Evolutionary conservation across 305 asterid species (phyloP).

Genomic region (Lippia alba): DNA sequence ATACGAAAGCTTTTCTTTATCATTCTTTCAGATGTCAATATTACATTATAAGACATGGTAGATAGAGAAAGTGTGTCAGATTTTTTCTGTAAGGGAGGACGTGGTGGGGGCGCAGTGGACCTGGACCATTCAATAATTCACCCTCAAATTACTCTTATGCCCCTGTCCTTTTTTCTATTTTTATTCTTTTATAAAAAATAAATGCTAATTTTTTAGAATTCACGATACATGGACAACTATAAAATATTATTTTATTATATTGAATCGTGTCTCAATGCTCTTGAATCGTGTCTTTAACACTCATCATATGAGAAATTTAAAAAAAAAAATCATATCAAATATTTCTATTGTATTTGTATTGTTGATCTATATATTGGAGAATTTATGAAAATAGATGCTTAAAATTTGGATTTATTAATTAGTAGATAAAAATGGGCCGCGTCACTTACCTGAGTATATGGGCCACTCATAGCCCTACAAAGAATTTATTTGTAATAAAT

Average conservation of each 20-base stretch:
- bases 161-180: background rate
- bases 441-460: background rate
- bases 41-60: slow-evolving; percentile 3
- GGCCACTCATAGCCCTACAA: slow-evolving; percentile 28
- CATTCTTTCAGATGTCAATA: slow-evolving; percentile 12
- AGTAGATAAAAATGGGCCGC: background rate
- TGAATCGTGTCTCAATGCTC: no score
- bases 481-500: background rate
- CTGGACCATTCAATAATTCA: slow-evolving; percentile 25
- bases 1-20: background rate
- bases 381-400: background rate
- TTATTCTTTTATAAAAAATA: background rate
- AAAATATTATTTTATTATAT: no score
- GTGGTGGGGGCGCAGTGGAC: slow-evolving; percentile 23
- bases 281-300: no score
- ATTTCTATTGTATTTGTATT: no score
- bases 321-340: no score
- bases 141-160: background rate
- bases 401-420: no score
- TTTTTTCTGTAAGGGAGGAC: slow-evolving; percentile 7
- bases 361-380: no score
- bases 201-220: no score
- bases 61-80: slow-evolving; percentile 18
- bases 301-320: no score
- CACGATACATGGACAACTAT: no score